Conservation (phyloP, 2,329 filamentous ascomycete genomes). For the Graphium sp. region DNA sequence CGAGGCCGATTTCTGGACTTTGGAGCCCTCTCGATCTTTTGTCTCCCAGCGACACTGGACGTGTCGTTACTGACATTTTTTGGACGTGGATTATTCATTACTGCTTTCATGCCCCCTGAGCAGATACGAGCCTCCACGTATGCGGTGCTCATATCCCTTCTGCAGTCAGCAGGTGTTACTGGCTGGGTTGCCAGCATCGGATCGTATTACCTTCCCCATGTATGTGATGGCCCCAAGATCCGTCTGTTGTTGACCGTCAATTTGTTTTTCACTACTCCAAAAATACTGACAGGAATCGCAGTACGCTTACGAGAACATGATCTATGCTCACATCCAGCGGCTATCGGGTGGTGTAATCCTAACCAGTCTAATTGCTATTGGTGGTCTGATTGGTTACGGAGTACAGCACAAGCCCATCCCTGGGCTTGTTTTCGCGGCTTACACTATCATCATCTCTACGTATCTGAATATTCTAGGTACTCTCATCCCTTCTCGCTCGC, state of each 20-base stretch:
- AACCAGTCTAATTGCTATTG: constrained; percentile 17
- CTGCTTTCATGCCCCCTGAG: constrained; percentile 33
- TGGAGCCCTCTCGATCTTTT: constrained; percentile 43
- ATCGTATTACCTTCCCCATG: constrained; percentile 36
- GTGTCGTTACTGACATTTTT: constrained; percentile 40
- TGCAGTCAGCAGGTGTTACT: constrained; percentile 42
- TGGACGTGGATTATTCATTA: constrained; percentile 44
- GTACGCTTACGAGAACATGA: constrained; percentile 21
- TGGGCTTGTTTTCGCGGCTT: constrained; percentile 41
- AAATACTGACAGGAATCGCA: not conserved
- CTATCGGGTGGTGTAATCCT: constrained; percentile 30
- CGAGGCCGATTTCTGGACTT: constrained; percentile 21
- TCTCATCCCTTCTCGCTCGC: constrained; percentile 15
- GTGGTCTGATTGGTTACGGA: constrained; percentile 31
- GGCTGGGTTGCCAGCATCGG: constrained; percentile 48
- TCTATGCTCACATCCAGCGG: constrained; percentile 20
- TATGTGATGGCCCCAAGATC: no score
- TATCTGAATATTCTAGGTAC: constrained; percentile 40
- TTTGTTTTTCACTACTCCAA: not conserved
- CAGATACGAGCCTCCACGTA: constrained; percentile 33
- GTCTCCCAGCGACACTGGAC: constrained; percentile 44
- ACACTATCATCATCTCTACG: constrained; percentile 36
- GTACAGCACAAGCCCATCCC: constrained; percentile 20
- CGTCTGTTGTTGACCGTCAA: constrained; percentile 5
- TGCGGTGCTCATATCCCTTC: constrained; percentile 38